Conservation (phyloP, 1,284 basidiomycete genomes). For the Malassezia brasiliensis region DNA sequence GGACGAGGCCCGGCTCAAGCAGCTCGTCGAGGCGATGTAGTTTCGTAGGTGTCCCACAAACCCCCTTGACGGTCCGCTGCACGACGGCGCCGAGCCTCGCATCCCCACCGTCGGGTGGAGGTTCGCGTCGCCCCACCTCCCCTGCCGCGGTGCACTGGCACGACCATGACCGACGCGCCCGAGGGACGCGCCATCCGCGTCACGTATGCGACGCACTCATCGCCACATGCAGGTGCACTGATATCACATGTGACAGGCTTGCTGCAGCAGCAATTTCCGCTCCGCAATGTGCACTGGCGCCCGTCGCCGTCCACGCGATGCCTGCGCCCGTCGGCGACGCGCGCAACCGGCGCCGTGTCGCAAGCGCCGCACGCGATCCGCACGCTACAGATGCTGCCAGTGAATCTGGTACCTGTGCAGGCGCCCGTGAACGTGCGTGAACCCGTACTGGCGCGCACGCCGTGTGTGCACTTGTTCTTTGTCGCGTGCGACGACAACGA, state of each 20-base stretch:
- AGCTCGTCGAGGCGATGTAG: slow-evolving; percentile 44
- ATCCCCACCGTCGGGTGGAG: background rate
- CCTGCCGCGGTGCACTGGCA: too few relatives aligned
- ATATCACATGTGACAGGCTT: slow-evolving; percentile 27
- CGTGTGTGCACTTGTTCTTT: slow-evolving; percentile 41
- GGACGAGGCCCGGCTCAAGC: slow-evolving; percentile 36
- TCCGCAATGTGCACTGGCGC: slow-evolving; percentile 45
- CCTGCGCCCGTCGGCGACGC: background rate
- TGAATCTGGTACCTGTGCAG: slow-evolving; percentile 10
- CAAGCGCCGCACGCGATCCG: slow-evolving; percentile 5
- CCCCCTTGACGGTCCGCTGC: background rate
- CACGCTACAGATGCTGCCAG: slow-evolving; percentile 4
- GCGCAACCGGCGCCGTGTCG: background rate
- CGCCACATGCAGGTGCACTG: slow-evolving; percentile 28
- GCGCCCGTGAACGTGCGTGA: background rate
- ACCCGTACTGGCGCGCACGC: slow-evolving; percentile 12
- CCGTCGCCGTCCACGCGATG: slow-evolving; percentile 12
- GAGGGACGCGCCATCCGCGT: slow-evolving; percentile 23
- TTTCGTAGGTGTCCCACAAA: background rate
- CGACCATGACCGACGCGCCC: background rate
- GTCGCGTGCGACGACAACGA: slow-evolving; percentile 44
- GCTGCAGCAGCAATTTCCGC: slow-evolving; percentile 35
- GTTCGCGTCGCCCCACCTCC: background rate
- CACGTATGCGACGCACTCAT: slow-evolving; percentile 36
- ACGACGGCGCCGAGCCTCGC: too few relatives aligned